Base-by-base conservation (phyloP, 2,329 filamentous ascomycete genomes). In the Aspergillus phoenicis region DNA sequence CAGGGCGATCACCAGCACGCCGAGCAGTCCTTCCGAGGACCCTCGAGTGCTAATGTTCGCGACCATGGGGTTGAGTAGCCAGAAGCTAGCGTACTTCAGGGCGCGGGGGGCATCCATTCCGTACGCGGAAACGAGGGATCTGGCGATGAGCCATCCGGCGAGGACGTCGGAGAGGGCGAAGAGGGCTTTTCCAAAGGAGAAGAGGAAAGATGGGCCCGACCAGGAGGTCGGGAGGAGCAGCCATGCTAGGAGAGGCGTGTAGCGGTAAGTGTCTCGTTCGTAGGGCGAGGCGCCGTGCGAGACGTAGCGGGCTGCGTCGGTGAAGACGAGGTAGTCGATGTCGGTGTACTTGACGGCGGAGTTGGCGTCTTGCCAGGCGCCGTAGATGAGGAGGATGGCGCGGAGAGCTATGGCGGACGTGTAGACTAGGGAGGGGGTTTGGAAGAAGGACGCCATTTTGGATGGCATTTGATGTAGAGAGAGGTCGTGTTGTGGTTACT, bases 271-370 rank as follows among this genome's bases (percentile, higher is more conserved):
- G 72, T 95, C 94, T 57, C 95, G 87, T 43, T 85, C 84, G 75
- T 99, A 99, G 1, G 95, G 95, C 0, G 91, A 91, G 51, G 80
- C 78, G 3, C 85, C 85, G n/a, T 78, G 81, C 3, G 88, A 80
- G 47, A 91, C 80, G 77, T 90, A 94, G 66, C 91, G 90, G 2
- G 95, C 87, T 26, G 95, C 95, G 76, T 98, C 94, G 52, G 95
- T 98, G 82, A 99, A 99, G 75, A 99, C 95, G 66, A 93, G 88
- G 79, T 99, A 99, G 83, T 99, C 95, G 70, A 99, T 97, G 78
- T 99, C 95, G 55, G 95, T 99, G 82, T 98, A 99, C 80, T 98
- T 98, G 73, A 99, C 81, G 13, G 94, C 89, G 7, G 93, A 96
- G 78, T 93, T 84, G 62, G 91, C 89, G 78, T 99, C 95, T 80